Base-by-base conservation (phyloP, 75 land plant genomes). In the Pseudotsuga menziesii region DNA sequence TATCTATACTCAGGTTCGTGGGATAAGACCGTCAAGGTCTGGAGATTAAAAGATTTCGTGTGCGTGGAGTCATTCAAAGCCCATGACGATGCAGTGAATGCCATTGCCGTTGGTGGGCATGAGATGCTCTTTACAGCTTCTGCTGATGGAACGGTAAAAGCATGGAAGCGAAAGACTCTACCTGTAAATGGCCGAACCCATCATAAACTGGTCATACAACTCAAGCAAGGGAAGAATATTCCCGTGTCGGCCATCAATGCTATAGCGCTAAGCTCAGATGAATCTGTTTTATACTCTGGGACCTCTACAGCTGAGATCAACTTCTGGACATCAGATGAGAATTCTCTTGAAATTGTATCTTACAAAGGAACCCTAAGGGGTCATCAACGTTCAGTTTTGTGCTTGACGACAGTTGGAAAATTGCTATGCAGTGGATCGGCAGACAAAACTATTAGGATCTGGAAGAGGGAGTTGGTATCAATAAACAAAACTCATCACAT, bases 1-100 rank as follows among this genome's bases (percentile, higher is more conserved):
- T 70, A 82, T 20, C 60, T 94, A 54, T 90, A 86, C 86, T 92
- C 98, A 1, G 94, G 83, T n/a, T 94, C 97, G 7, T 94, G 97
- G 96, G 96, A 93, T 61, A 84, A 77, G 70, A 84, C 84, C 75
- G 73, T 89, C 1, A 89, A 89, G 78, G 44, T 89, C 14, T 89
- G 91, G 91, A 56, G 74, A 5, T 3, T 62, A 14, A 41, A 55
- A 4, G 74, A 80, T 67, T 61, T 84, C 58, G 69, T 74, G 13
- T 89, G 91, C 79, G 3, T 81, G 7, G 82, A 87, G 61, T 87
- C 91, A 14, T 75, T 89, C 20, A 36, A 55, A 17, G 91, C 87
- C 4, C 91, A 89, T 75, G 82, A 84, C 12, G 91, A 89, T 63
- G 89, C 91, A 4, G 81, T 89, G 26, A 89, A 87, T 77, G 91